phyloP scores from a whole-genome alignment of 2,329 filamentous ascomycete species.

The Fusarium keratoplasticum region DNA sequence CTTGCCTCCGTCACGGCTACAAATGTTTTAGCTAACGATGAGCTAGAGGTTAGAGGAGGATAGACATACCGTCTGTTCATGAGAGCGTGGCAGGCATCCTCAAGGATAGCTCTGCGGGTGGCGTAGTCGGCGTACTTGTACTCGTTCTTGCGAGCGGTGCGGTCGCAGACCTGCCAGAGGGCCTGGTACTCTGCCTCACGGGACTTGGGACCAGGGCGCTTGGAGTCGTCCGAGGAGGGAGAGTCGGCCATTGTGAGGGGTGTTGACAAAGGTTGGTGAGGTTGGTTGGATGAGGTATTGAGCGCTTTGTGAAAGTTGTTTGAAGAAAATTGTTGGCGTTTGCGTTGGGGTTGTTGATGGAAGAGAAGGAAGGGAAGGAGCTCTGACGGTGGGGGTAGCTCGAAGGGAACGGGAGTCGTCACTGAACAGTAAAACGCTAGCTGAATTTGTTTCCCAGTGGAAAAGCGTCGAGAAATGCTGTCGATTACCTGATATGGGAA shows the following conservation, averaged over 20 bases:
- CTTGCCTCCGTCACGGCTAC: slow-evolving; percentile 15
- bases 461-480: neutral
- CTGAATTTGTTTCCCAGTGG: neutral
- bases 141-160: slow-evolving; percentile 16
- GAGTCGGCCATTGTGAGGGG: slow-evolving; percentile 18
- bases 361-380: neutral
- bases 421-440: neutral
- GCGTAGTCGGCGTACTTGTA: slow-evolving; percentile 13
- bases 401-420: neutral
- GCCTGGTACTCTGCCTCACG: slow-evolving; percentile 43
- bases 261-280: neutral
- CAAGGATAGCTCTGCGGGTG: slow-evolving; percentile 20
- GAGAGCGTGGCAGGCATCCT: slow-evolving; percentile 2
- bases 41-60: neutral
- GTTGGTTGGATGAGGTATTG: neutral
- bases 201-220: slow-evolving; percentile 1
- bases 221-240: neutral
- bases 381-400: neutral
- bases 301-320: neutral
- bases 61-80: slow-evolving; percentile 28
- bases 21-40: neutral
- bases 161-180: slow-evolving; percentile 41
- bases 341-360: neutral
- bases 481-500: neutral
- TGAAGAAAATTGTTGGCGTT: neutral